phyloP scores from a whole-genome alignment of 345 rosid genomes.

The Microthlaspi erraticum region DNA sequence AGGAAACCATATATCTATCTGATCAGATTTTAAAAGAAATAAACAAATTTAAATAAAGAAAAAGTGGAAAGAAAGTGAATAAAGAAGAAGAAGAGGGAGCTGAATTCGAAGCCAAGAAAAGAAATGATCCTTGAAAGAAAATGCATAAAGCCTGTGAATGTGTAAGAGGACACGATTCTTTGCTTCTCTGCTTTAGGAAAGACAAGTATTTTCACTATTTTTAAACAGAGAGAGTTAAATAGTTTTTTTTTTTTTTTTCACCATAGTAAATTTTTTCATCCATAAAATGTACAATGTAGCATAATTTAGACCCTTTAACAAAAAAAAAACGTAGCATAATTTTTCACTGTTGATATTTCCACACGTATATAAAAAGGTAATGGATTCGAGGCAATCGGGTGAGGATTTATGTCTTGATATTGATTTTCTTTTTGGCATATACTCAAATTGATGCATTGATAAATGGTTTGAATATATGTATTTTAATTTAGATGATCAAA shows the following conservation, averaged over 20 bases:
- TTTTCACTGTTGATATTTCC: background rate
- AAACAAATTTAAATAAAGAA: slow-evolving; percentile 1
- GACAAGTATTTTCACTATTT: slow-evolving; percentile 36
- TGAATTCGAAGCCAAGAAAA: slow-evolving; percentile 46
- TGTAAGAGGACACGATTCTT: slow-evolving; percentile 49
- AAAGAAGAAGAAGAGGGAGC: slow-evolving; percentile 47
- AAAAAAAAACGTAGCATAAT: slow-evolving; percentile 26
- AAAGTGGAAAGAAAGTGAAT: slow-evolving; percentile 39
- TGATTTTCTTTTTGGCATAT: slow-evolving; percentile 31
- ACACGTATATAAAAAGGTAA: background rate
- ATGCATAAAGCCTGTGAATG: slow-evolving; percentile 38
- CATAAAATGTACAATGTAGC: slow-evolving; percentile 9
- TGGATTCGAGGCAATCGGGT: slow-evolving; percentile 35
- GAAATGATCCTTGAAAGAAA: slow-evolving; percentile 33
- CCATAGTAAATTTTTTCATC: background rate
- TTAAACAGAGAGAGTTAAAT: slow-evolving; percentile 6
- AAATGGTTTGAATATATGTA: background rate
- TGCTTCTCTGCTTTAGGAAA: slow-evolving; percentile 45
- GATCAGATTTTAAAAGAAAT: slow-evolving; percentile 27
- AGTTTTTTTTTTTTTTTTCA: background rate
- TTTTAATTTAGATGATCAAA: slow-evolving; percentile 11
- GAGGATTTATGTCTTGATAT: slow-evolving; percentile 37
- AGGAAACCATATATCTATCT: slow-evolving; percentile 15
- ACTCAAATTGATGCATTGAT: slow-evolving; percentile 36
- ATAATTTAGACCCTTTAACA: too few species aligned